A percentile compares a stretch with the other conserved stretches of the same genome.
Evolutionary conservation across 192 early-diverging fungal species (phyloP).

Genomic region (Umbelopsis vinacea): DNA sequence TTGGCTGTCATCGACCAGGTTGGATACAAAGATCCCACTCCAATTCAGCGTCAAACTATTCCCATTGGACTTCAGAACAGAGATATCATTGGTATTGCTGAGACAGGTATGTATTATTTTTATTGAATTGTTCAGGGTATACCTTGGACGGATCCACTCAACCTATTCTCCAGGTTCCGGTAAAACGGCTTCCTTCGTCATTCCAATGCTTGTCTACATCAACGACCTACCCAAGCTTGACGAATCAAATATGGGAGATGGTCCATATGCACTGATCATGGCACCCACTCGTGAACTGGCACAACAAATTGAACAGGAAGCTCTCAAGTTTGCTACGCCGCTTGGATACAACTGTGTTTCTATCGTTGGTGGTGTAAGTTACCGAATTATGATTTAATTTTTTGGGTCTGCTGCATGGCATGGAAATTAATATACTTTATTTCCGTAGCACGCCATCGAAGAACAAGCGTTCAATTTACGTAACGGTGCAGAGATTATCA

Average conservation of each 20-base stretch:
- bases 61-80: constrained; percentile 94
- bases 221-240: constrained; percentile 75
- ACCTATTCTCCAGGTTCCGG: constrained; percentile 66
- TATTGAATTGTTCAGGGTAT: neutral
- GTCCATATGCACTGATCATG: constrained; percentile 93
- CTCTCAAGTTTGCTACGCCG: constrained; percentile 86
- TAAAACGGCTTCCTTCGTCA: constrained; percentile 95
- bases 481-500: constrained; percentile 93
- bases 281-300: constrained; percentile 98
- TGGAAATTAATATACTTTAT: constrained; percentile 47
- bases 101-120: constrained; percentile 66
- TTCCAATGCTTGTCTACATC: constrained; percentile 95
- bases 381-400: too few species aligned
- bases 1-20: constrained; percentile 78
- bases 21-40: constrained; percentile 94
- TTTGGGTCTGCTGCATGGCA: neutral
- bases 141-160: neutral
- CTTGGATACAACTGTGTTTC: constrained; percentile 87
- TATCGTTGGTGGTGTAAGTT: constrained; percentile 79
- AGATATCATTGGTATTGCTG: constrained; percentile 87
- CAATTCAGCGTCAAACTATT: constrained; percentile 97
- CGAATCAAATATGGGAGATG: constrained; percentile 79
- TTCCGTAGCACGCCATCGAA: constrained; percentile 79
- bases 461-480: constrained; percentile 89
- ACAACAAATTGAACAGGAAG: constrained; percentile 94